These are phyloP conservation scores for Chalciporus piperatus DNA, from an alignment of 768 basidiomycete genomes.

Conservation along the genomic window DNA sequence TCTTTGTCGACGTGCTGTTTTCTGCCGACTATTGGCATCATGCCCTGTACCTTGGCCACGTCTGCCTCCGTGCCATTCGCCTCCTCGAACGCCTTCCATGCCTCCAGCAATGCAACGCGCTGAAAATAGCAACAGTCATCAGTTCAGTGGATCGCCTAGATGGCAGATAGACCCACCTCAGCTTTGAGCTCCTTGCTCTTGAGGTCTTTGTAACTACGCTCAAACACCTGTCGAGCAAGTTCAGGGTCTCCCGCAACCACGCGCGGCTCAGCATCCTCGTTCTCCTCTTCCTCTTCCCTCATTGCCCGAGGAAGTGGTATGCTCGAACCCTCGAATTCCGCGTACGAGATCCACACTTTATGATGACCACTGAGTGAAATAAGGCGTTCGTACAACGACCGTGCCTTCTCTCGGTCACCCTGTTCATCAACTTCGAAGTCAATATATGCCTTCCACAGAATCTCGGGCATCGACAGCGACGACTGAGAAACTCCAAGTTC, in stretches of 20 bases:
- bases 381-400: slow-evolving; percentile 87
- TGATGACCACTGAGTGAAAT: slow-evolving; percentile 85
- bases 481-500: slow-evolving; percentile 85
- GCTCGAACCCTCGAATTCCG: slow-evolving; percentile 83
- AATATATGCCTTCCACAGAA: slow-evolving; percentile 93
- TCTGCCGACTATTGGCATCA: slow-evolving; percentile 93
- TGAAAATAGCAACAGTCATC: slow-evolving; percentile 28
- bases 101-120: slow-evolving; percentile 90
- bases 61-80: slow-evolving; percentile 70
- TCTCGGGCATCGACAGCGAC: slow-evolving; percentile 90
- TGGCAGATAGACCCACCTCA: slow-evolving; percentile 55
- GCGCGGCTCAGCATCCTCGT: slow-evolving; percentile 49
- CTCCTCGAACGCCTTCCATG: slow-evolving; percentile 95
- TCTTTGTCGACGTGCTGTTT: slow-evolving; percentile 80
- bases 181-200: slow-evolving; percentile 79
- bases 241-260: slow-evolving; percentile 69
- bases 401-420: slow-evolving; percentile 81
- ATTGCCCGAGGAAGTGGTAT: slow-evolving; percentile 62
- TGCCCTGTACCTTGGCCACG: slow-evolving; percentile 77
- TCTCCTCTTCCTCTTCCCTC: slow-evolving; percentile 68
- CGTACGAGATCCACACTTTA: slow-evolving; percentile 97
- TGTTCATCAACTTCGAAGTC: slow-evolving; percentile 91
- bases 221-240: slow-evolving; percentile 76
- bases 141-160: not conserved
- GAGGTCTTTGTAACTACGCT: slow-evolving; percentile 84